Percentiles rank a stretch among this genome's conserved stretches.
Conservation (phyloP, 805 yeast species). For the Pichia cabralensis region DNA sequence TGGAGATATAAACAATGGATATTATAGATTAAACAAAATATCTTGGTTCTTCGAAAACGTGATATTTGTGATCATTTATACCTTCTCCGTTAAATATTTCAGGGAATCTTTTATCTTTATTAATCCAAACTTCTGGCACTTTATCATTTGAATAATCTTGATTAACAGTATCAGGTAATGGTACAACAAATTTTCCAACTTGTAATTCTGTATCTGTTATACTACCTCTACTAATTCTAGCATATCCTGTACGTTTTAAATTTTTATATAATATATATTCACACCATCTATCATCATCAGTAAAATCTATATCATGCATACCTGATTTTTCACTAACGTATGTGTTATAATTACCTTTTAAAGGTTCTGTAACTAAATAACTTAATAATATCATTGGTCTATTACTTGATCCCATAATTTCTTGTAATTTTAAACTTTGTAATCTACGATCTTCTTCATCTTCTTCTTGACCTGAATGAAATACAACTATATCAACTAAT, state of each 20-base stretch:
- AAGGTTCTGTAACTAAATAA: conserved; percentile 82
- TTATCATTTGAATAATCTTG: conserved; percentile 26
- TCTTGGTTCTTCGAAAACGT: conserved; percentile 91
- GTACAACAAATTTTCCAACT: conserved; percentile 79
- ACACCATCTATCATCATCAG: conserved; percentile 98
- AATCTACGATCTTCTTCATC: conserved; percentile 87
- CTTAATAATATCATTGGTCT: conserved; percentile 83
- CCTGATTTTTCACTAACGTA: conserved; percentile 78
- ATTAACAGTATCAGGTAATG: conserved; percentile 18
- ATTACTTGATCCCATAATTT: conserved; percentile 70
- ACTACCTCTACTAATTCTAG: conserved; percentile 84
- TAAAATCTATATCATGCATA: conserved; percentile 87
- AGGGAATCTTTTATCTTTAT: conserved; percentile 60
- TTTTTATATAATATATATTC: conserved; percentile 88
- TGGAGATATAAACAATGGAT: too few species aligned
- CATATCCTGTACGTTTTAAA: conserved; percentile 82
- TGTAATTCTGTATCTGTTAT: conserved; percentile 97
- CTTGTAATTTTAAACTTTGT: conserved; percentile 68
- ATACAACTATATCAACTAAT: conserved; percentile 83
- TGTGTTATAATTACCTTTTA: conserved; percentile 83
- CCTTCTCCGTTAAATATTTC: conserved; percentile 77
- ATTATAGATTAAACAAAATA: conserved; percentile 41
- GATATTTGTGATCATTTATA: conserved; percentile 86
- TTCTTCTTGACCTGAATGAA: conserved; percentile 98
- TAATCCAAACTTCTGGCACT: conserved; percentile 33